phyloP scores from a whole-genome alignment of 2,329 filamentous ascomycete genomes.

The Alternaria brassicae region DNA sequence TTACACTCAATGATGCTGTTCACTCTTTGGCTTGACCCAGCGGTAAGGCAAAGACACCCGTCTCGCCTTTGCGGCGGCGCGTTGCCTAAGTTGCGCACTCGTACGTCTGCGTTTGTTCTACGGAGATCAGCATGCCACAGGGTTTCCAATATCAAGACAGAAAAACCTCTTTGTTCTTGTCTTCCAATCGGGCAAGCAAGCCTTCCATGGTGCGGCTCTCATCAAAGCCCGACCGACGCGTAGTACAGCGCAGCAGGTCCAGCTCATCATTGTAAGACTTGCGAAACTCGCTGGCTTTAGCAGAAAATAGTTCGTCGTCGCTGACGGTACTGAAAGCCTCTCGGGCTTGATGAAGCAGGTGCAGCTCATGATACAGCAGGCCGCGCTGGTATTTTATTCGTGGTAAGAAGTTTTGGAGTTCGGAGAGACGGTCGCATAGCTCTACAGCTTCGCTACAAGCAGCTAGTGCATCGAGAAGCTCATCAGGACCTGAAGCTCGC shows the following conservation, averaged over 20 bases:
- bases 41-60: conserved; percentile 32
- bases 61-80: conserved; percentile 31
- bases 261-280: conserved; percentile 32
- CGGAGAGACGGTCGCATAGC: conserved; percentile 31
- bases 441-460: conserved; percentile 43
- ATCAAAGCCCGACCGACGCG: conserved; percentile 41
- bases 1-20: neutral
- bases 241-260: conserved; percentile 13
- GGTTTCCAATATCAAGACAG: too few relatives aligned
- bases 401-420: conserved; percentile 30
- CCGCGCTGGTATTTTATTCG: conserved; percentile 38
- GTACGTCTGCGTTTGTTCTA: conserved; percentile 34
- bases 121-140: neutral
- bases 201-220: conserved; percentile 33
- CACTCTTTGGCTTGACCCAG: conserved; percentile 19
- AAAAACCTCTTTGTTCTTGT: conserved; percentile 19
- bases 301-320: conserved; percentile 4
- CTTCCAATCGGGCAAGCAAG: conserved; percentile 26
- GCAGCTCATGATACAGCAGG: conserved; percentile 33
- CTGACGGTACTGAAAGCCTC: conserved; percentile 27
- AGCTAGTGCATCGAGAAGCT: conserved; percentile 39
- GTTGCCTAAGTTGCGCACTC: conserved; percentile 32
- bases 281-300: conserved; percentile 19
- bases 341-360: conserved; percentile 30
- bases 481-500: conserved; percentile 30